Base-by-base conservation (phyloP, 148 eudicot species). In the Simmondsia chinensis region DNA sequence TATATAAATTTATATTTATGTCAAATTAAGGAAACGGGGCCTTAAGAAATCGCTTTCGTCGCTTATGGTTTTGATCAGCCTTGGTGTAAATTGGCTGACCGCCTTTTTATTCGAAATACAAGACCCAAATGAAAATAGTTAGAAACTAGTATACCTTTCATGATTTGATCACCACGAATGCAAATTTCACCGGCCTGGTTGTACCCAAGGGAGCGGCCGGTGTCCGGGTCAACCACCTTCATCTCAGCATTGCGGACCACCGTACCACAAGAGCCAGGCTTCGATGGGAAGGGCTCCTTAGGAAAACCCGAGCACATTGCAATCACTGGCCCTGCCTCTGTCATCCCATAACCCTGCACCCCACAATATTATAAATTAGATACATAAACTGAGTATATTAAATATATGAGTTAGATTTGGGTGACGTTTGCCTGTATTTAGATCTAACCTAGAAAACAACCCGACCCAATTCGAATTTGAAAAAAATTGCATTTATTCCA, bases 281-380 rank as follows among this genome's bases (percentile, higher is more conserved):
- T 91, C 0, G 74, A 69, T 25, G 76, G 82, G 18, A 74, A 66
- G 1, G 99, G 75, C 38, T 82, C 86, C 60, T 86, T 91, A 0
- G 94, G 94, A 43, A 91, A 91, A 1, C 74, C 83, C 25, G 77
- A 70, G 40, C 94, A 86, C 96, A 91, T 79, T 15, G 96, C 68
- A 33, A 86, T 26, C 40, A 82, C 86, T 5, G 95, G 97, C 27
- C 99, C 99, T 0, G 96, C 96, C 55, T 91, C 99, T 0, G 99
- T 91, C 99, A 91, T 91, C 48, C 99, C 99, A 26, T 91, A 91
- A 0, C 99, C 99, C 99, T 91, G 45, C 48, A 46, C 19, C 24
- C 20, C 4, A 7, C 3, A 5, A 28, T 28, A 28, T 28, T 2
- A 39, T 39, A 4, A 2, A 13, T 17, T n/a, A n/a, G n/a, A n/a